These are phyloP conservation scores for Sarocladium kiliense DNA, from an alignment of 2,329 filamentous ascomycete genomes.

Conservation along the genomic window DNA sequence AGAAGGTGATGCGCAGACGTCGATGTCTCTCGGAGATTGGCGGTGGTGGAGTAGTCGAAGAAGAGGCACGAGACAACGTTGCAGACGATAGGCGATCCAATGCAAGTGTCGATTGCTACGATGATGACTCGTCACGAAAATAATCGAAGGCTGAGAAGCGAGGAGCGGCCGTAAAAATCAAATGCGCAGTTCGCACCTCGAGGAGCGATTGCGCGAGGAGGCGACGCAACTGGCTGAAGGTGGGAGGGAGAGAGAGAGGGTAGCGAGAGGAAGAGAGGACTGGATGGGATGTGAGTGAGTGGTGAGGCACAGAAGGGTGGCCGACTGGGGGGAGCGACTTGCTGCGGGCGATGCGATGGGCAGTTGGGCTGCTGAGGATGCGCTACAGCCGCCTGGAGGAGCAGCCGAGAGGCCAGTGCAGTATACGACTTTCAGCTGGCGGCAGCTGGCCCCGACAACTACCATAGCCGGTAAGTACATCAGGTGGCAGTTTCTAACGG, in stretches of 20 bases:
- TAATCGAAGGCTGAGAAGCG: neutral
- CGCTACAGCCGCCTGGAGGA: neutral
- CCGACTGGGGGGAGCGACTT: no score
- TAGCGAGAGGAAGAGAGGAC: neutral
- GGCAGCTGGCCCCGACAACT: no score
- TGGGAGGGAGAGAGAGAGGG: neutral
- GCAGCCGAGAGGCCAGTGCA: neutral
- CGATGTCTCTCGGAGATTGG: slow-evolving; percentile 3
- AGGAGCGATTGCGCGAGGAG: slow-evolving; percentile 5
- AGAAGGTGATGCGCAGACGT: neutral
- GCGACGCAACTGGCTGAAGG: slow-evolving; percentile 4
- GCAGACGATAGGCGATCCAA: neutral
- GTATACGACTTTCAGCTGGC: no score
- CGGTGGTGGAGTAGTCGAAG: neutral
- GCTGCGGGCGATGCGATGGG: neutral
- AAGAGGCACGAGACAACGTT: slow-evolving; percentile 1
- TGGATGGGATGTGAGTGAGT: neutral
- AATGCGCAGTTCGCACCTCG: slow-evolving; percentile 4
- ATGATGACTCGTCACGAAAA: neutral
- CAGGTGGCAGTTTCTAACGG: neutral
- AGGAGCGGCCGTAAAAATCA: neutral
- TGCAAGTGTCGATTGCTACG: neutral
- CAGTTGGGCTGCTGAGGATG: neutral
- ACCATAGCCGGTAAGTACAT: neutral
- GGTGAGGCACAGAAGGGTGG: neutral